Evolutionary conservation across 371 early-diverging fungal genomes (phyloP).

Genomic region (Saksenaea oblongispora): DNA sequence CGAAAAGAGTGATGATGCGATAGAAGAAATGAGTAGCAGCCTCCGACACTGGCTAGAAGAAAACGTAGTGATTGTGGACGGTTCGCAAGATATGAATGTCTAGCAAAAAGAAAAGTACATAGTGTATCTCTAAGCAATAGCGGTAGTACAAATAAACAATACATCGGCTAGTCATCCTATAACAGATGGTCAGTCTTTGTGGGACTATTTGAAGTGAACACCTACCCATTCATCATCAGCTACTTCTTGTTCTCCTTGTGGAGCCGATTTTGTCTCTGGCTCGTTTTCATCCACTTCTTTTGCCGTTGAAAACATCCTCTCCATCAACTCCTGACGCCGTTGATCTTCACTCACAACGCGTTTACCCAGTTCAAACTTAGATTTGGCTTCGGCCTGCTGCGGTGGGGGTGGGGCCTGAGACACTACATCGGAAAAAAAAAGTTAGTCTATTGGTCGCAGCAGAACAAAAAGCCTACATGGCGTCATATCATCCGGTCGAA

Average conservation of each 20-base stretch:
- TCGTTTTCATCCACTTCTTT: constrained; percentile 42
- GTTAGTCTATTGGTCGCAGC: neutral
- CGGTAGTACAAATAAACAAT: neutral
- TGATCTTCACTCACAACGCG: constrained; percentile 36
- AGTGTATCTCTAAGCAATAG: too few relatives aligned
- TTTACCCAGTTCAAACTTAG: constrained; percentile 48
- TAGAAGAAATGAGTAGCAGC: neutral
- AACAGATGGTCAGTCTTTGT: neutral
- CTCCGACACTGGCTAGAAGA: neutral
- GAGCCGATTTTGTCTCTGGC: constrained; percentile 30
- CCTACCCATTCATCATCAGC: constrained; percentile 57
- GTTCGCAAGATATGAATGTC: neutral
- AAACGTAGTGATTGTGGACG: neutral
- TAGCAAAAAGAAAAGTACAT: neutral
- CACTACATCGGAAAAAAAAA: constrained; percentile 12
- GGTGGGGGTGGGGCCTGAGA: constrained; percentile 51
- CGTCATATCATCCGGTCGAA: constrained; percentile 64
- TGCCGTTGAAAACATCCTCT: constrained; percentile 58
- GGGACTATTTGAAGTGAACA: neutral
- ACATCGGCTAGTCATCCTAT: neutral
- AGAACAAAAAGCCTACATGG: constrained; percentile 38
- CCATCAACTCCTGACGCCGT: constrained; percentile 52
- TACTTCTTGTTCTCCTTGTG: constrained; percentile 37
- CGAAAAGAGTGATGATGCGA: neutral
- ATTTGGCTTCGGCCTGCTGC: constrained; percentile 30